phyloP scores from a whole-genome alignment of 495 filamentous ascomycete species.

The Penicillium argentinense region DNA sequence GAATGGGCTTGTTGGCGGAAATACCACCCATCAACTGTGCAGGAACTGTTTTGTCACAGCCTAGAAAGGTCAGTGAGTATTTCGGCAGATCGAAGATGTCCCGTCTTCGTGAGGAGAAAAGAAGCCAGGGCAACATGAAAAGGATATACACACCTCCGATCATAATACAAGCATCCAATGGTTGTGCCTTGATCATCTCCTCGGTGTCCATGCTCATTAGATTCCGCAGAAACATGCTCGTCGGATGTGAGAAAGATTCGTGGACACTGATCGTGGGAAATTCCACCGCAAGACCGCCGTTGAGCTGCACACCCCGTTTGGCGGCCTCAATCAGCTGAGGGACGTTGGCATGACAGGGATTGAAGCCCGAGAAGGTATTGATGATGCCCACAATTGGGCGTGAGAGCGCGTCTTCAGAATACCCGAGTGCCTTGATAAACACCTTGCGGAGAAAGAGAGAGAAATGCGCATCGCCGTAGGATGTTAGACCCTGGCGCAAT shows the following conservation, averaged over 20 bases:
- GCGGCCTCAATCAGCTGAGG: constrained; percentile 66
- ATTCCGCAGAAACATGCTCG: constrained; percentile 69
- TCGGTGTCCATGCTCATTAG: constrained; percentile 74
- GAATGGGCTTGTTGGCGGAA: constrained; percentile 65
- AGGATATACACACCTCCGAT: constrained; percentile 58
- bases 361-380: constrained; percentile 66
- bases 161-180: constrained; percentile 62
- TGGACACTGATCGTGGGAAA: constrained; percentile 68
- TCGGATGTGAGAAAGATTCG: constrained; percentile 62
- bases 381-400: constrained; percentile 65
- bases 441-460: constrained; percentile 68
- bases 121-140: too few relatives aligned
- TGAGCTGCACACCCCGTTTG: constrained; percentile 61
- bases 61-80: constrained; percentile 20
- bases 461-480: constrained; percentile 71
- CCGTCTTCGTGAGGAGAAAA: too few relatives aligned
- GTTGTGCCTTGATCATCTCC: constrained; percentile 67
- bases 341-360: constrained; percentile 67
- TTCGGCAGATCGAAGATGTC: too few relatives aligned
- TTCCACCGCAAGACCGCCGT: constrained; percentile 61
- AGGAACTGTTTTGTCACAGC: constrained; percentile 68
- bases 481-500: constrained; percentile 58
- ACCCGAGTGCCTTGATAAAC: constrained; percentile 69
- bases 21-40: constrained; percentile 70
- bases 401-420: constrained; percentile 64